These are phyloP conservation scores for Aphanomyces stellatus DNA, from an alignment of 352 stramenopile genomes.

Conservation along the genomic window DNA sequence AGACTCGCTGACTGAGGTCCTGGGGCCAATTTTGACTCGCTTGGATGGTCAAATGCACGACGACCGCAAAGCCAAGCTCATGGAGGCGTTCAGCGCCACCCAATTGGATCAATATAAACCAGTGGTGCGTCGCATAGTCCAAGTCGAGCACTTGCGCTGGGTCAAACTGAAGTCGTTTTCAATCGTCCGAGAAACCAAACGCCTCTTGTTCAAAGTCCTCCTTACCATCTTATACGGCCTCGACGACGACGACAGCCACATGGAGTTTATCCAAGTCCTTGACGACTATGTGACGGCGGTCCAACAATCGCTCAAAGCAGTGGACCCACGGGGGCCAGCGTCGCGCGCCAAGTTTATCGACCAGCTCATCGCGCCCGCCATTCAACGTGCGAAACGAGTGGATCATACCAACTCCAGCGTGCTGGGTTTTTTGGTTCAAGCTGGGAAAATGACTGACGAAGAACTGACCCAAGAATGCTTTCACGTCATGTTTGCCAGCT, in stretches of 20 bases:
- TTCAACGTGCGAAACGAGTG: not conserved
- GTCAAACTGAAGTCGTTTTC: not conserved
- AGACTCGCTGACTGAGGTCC: not conserved
- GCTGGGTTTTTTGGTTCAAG: not conserved
- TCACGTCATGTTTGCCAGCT: constrained; percentile 6
- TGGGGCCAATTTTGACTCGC: constrained; percentile 1
- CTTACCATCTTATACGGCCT: constrained; percentile 8
- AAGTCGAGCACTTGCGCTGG: constrained; percentile 8
- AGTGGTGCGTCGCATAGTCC: not conserved
- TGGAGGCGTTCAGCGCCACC: not conserved
- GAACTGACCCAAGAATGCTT: not conserved
- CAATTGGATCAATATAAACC: constrained; percentile 6
- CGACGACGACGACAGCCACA: not conserved
- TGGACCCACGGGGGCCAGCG: not conserved
- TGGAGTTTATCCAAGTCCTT: not conserved
- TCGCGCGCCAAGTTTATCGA: not conserved
- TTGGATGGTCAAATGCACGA: constrained; percentile 9
- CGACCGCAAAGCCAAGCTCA: not conserved
- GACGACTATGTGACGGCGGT: constrained; percentile 1
- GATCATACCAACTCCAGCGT: not conserved
- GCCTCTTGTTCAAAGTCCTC: constrained; percentile 10
- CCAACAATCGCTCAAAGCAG: not conserved
- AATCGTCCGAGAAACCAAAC: not conserved
- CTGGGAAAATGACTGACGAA: not conserved
- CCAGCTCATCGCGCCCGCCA: constrained; percentile 1